A percentile compares a stretch with the other conserved stretches of the same genome.
Conservation (phyloP, 2,329 filamentous ascomycete genomes). For the Ophiocordyceps camponoti-rufipedis region DNA sequence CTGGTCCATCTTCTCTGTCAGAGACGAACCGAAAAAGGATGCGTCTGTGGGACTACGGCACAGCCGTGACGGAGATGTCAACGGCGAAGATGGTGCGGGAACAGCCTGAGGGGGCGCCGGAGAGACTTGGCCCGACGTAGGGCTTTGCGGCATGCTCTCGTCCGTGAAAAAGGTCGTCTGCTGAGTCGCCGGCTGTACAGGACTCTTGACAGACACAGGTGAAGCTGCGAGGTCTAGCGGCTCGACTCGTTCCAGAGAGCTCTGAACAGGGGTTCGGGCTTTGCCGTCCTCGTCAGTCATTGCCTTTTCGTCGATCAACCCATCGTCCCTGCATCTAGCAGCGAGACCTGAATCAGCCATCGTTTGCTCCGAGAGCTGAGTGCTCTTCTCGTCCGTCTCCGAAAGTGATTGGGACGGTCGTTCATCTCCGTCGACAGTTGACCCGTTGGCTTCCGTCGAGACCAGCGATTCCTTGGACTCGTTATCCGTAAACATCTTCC, state of each 20-base stretch:
- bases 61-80: conserved; percentile 6
- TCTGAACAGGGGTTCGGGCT: conserved; percentile 12
- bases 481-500: conserved; percentile 86
- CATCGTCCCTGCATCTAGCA: conserved; percentile 7
- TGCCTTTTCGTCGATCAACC: conserved; percentile 6
- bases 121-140: not conserved
- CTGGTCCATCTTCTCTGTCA: conserved; percentile 30
- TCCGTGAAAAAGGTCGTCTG: not conserved
- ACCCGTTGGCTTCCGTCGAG: conserved; percentile 47
- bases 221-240: conserved; percentile 29
- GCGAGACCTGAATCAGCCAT: conserved; percentile 15
- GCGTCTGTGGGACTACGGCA: conserved; percentile 5
- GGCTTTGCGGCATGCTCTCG: not conserved
- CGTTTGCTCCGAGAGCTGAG: conserved; percentile 20
- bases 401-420: conserved; percentile 24
- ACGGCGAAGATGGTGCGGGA: conserved; percentile 4
- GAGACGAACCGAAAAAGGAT: conserved; percentile 6
- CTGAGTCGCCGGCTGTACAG: conserved; percentile 1
- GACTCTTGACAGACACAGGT: conserved; percentile 9
- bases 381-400: conserved; percentile 28
- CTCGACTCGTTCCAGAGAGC: conserved; percentile 26
- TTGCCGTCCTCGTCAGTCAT: conserved; percentile 12
- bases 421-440: conserved; percentile 32
- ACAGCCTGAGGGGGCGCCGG: not conserved
- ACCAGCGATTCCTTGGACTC: conserved; percentile 61